Base-by-base conservation (phyloP, 768 basidiomycete species). In the Serendipita sp. region DNA sequence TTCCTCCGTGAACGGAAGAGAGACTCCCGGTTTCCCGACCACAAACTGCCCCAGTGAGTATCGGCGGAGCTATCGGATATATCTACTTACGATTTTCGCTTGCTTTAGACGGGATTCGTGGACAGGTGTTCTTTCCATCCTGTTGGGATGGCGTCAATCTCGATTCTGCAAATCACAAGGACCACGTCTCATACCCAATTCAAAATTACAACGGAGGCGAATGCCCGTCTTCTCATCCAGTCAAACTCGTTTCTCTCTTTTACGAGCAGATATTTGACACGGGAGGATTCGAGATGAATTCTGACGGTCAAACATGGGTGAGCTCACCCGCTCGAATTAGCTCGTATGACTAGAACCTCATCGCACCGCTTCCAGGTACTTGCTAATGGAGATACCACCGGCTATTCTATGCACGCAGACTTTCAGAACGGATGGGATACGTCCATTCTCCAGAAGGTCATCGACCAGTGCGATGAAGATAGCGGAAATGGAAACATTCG, bases 381-480 rank as follows among this genome's bases (percentile, higher is more conserved):
- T 31, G 76, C 83, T 20, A 72, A 80, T 65, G 84, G 84, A 38
- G 84, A 86, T 67, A 76, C 78, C 11, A 83, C 81, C 41, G 82
- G 82, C 9, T 82, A 81, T 67, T 83, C 82, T 68, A 78, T 81
- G 66, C 80, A 81, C 69, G 80, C 77, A 31, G 81, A 82, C 66
- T 82, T 78, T 71, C 71, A 78, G 61, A 81, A 82, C 65, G 82
- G 84, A 16, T 86, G 84, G 84, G 79, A 82, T 51, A 65, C 68
- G 0, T 78, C 77, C 58, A 75, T 83, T 34, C 74, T 85, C 1
- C 76, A 79, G 63, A 75, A 74, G 2, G 83, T 81, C 22, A 75
- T 85, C 16, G 77, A 83, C 68, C 71, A 75, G 14, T 82, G 81
- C 64, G 53, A 22, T 33, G 53, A 58, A n/a, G 31, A 58, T 24